Evolutionary conservation across 2,329 filamentous ascomycete species (phyloP).

Genomic region (Colletotrichum tropicicola): DNA sequence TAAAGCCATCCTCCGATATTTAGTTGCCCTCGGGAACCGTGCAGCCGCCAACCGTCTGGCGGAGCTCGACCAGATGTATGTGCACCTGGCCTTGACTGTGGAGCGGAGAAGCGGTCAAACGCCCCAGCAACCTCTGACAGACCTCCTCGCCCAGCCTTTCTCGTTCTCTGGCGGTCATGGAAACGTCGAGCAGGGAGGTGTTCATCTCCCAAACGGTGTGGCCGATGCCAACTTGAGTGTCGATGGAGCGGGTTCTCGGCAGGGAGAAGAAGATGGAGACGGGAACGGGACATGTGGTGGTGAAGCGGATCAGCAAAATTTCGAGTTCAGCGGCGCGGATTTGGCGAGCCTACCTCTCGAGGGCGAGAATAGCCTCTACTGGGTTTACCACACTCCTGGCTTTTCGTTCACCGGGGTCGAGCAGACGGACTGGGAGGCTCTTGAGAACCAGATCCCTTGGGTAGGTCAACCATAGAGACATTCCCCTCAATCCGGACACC

Average conservation of each 20-base stretch:
- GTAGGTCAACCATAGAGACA: too few species aligned
- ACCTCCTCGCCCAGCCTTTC: not conserved
- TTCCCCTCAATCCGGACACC: too few species aligned
- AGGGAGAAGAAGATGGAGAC: not conserved
- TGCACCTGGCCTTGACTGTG: slow-evolving; percentile 6
- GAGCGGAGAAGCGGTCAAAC: not conserved
- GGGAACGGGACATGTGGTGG: too few species aligned
- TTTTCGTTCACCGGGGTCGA: slow-evolving; percentile 18
- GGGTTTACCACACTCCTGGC: slow-evolving; percentile 3
- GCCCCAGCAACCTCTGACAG: too few species aligned
- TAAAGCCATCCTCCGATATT: slow-evolving; percentile 2
- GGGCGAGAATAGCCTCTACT: slow-evolving; percentile 14
- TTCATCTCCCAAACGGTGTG: too few species aligned
- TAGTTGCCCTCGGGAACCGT: slow-evolving; percentile 17
- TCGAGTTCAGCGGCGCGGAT: slow-evolving; percentile 2
- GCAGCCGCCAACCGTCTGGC: slow-evolving; percentile 13
- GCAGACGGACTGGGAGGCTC: slow-evolving; percentile 16
- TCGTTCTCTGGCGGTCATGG: not conserved
- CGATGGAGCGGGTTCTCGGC: too few species aligned
- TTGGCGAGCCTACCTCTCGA: slow-evolving; percentile 9
- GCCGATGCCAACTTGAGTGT: too few species aligned
- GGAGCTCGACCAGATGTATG: slow-evolving; percentile 26
- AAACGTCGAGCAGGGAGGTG: too few species aligned
- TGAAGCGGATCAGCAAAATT: not conserved
- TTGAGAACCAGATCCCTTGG: too few species aligned